Conservation (phyloP, 805 yeast genomes). For the Pichia nakasei region DNA sequence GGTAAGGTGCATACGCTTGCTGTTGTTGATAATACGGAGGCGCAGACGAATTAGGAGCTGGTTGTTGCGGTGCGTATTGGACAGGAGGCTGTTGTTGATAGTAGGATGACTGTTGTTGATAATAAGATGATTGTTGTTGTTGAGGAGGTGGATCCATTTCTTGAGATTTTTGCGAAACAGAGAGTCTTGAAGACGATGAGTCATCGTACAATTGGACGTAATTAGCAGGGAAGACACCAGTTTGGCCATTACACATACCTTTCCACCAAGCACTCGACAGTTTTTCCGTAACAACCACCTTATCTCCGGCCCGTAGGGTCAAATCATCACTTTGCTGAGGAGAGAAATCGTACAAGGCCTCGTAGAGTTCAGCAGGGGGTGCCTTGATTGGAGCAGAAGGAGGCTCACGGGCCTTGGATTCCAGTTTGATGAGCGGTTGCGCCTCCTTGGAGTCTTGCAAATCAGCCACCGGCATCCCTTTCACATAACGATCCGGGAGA, state of each 20-base stretch:
- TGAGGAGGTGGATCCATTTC: too few relatives aligned
- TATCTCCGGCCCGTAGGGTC: slow-evolving; percentile 54
- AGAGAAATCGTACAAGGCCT: slow-evolving; percentile 65
- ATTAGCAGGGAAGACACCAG: slow-evolving; percentile 86
- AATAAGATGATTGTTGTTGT: slow-evolving; percentile 5
- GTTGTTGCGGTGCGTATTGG: too few relatives aligned
- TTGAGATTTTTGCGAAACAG: too few relatives aligned
- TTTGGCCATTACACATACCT: slow-evolving; percentile 50
- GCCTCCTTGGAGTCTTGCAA: slow-evolving; percentile 12
- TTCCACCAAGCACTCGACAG: slow-evolving; percentile 87
- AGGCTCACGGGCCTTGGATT: too few relatives aligned
- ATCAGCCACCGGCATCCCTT: slow-evolving; percentile 19
- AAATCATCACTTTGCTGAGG: slow-evolving; percentile 76
- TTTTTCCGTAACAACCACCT: slow-evolving; percentile 59
- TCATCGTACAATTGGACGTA: slow-evolving; percentile 47
- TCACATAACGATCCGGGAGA: slow-evolving; percentile 4
- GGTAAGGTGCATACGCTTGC: too few relatives aligned
- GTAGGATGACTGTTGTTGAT: slow-evolving; percentile 3
- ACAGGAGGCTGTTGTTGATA: too few relatives aligned
- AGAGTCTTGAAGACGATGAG: background rate
- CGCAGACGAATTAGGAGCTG: too few relatives aligned
- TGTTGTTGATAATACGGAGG: too few relatives aligned
- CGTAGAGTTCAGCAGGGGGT: slow-evolving; percentile 16
- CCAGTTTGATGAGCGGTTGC: too few relatives aligned
- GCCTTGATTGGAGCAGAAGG: slow-evolving; percentile 2